phyloP scores from a whole-genome alignment of 129 eudicot species.

The Calendula officinalis region DNA sequence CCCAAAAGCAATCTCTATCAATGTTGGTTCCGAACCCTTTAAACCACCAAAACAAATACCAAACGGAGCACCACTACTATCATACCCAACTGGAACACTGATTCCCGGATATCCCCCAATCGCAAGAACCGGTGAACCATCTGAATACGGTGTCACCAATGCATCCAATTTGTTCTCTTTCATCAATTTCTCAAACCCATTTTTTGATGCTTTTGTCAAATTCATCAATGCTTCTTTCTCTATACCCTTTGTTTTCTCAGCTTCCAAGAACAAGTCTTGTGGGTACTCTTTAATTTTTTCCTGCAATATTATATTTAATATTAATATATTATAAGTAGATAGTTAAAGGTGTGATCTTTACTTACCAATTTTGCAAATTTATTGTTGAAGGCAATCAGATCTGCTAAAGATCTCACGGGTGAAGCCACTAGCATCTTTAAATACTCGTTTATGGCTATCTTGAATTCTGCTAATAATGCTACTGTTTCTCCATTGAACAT shows the following conservation, averaged over 20 bases:
- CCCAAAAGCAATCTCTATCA: slow-evolving; percentile 74
- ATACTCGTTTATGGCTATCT: slow-evolving; percentile 43
- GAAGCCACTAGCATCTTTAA: slow-evolving; percentile 47
- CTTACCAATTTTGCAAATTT: slow-evolving; percentile 42
- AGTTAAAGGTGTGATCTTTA: neutral
- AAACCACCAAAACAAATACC: slow-evolving; percentile 76
- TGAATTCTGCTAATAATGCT: slow-evolving; percentile 50
- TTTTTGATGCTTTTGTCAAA: slow-evolving; percentile 31
- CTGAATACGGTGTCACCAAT: slow-evolving; percentile 42
- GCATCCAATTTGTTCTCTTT: slow-evolving; percentile 57
- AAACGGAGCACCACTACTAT: slow-evolving; percentile 47
- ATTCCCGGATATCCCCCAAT: slow-evolving; percentile 82
- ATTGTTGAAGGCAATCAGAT: slow-evolving; percentile 56
- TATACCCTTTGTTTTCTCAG: slow-evolving; percentile 60
- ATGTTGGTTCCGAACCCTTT: slow-evolving; percentile 56
- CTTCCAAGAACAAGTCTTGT: slow-evolving; percentile 48
- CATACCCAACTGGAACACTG: slow-evolving; percentile 69
- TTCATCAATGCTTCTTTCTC: slow-evolving; percentile 39
- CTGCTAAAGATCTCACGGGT: slow-evolving; percentile 64
- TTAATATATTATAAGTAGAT: neutral
- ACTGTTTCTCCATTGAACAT: slow-evolving; percentile 30
- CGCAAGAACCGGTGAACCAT: slow-evolving; percentile 39
- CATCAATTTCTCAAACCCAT: slow-evolving; percentile 75
- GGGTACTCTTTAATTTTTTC: slow-evolving; percentile 51
- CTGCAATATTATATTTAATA: slow-evolving; percentile 25